A percentile compares a stretch with the other conserved stretches of the same genome.
These are phyloP conservation scores for Aurinia saxatilis DNA, from an alignment of 345 rosid species.

Conservation along the genomic window DNA sequence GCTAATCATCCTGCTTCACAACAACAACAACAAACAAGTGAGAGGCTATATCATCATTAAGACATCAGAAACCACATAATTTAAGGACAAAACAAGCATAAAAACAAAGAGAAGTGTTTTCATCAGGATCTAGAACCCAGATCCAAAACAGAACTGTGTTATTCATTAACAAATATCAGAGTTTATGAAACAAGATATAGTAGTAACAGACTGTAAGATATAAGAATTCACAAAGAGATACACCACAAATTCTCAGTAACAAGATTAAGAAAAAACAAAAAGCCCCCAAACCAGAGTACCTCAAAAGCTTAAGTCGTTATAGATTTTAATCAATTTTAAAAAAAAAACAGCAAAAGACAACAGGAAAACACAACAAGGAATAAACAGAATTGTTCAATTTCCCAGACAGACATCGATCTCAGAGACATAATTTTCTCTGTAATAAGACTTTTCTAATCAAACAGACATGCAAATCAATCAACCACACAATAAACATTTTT, in stretches of 20 bases:
- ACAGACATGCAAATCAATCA: slow-evolving; percentile 10
- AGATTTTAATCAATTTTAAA: not conserved
- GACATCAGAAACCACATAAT: not conserved
- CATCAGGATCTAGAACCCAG: not conserved
- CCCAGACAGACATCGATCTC: slow-evolving; percentile 15
- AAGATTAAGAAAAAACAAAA: not conserved
- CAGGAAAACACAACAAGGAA: not conserved
- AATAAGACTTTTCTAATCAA: not conserved
- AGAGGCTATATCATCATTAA: too few species aligned
- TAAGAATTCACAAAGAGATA: not conserved
- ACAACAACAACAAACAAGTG: slow-evolving; percentile 2
- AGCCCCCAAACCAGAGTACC: not conserved
- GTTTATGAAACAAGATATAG: not conserved
- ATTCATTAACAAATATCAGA: not conserved
- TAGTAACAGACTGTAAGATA: not conserved
- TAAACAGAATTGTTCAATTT: slow-evolving; percentile 13
- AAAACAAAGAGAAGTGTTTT: not conserved
- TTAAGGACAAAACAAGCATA: not conserved
- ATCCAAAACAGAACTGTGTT: not conserved
- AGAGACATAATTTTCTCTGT: not conserved
- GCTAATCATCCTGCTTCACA: slow-evolving; percentile 49
- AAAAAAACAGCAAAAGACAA: not conserved
- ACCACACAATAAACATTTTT: not conserved
- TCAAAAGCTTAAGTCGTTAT: not conserved
- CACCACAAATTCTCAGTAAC: not conserved